Conservation (phyloP, 2,329 filamentous ascomycete genomes). For the Epichloe glyceriae region DNA sequence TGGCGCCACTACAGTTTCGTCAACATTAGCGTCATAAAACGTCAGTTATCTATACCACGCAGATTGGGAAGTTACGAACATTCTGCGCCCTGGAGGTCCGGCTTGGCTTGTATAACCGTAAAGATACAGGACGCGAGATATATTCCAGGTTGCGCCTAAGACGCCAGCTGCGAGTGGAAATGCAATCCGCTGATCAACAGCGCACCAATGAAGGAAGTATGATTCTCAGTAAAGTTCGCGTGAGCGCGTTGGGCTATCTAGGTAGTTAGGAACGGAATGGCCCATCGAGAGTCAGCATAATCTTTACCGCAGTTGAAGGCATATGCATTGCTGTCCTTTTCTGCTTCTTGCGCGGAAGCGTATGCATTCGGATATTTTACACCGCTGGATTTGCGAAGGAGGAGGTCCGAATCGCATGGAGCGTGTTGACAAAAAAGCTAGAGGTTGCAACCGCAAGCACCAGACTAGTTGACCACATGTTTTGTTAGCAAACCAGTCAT, state of each 20-base stretch:
- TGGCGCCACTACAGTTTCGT: constrained; percentile 21
- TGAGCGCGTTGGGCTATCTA: constrained; percentile 44
- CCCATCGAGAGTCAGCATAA: too few relatives aligned
- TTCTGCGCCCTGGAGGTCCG: constrained; percentile 32
- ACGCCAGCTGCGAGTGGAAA: constrained; percentile 34
- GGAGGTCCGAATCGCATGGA: constrained; percentile 36
- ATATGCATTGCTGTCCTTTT: constrained; percentile 39
- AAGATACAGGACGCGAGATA: constrained; percentile 40
- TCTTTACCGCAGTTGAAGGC: constrained; percentile 49
- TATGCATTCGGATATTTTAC: constrained; percentile 46
- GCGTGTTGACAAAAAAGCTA: constrained; percentile 43
- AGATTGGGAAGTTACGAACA: constrained; percentile 17
- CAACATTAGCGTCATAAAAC: not conserved
- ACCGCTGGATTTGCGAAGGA: constrained; percentile 37
- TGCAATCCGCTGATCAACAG: constrained; percentile 43
- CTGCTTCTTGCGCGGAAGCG: constrained; percentile 38
- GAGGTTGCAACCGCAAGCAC: constrained; percentile 45
- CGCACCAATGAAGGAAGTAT: constrained; percentile 36
- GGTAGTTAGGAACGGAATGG: not conserved
- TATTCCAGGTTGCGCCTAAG: constrained; percentile 39
- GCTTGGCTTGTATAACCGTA: constrained; percentile 34
- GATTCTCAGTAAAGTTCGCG: constrained; percentile 50
- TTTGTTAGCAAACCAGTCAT: not conserved
- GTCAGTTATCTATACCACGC: not conserved
- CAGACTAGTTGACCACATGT: constrained; percentile 31